Evolutionary conservation across 225 moss, liverwort and hornwort species (phyloP).

Genomic region (Physcomitrellopsis africana): DNA sequence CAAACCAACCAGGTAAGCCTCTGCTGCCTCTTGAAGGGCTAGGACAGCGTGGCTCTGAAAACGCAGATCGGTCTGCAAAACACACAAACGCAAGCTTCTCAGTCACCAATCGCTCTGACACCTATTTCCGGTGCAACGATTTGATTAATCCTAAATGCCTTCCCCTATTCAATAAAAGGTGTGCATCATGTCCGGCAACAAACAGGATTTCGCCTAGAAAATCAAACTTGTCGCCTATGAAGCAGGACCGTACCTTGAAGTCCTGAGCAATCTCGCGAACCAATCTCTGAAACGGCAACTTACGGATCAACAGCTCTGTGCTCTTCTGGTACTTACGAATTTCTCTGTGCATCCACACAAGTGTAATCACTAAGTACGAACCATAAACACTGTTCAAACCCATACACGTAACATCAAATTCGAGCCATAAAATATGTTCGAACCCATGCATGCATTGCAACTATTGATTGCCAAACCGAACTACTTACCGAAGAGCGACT

Average conservation of each 20-base stretch:
- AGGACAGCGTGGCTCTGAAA: conserved; percentile 51
- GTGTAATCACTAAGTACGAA: neutral
- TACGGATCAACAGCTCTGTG: conserved; percentile 26
- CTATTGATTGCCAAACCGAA: too few species aligned
- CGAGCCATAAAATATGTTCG: too few species aligned
- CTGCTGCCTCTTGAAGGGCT: conserved; percentile 49
- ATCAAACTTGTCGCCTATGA: too few species aligned
- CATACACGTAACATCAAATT: too few species aligned
- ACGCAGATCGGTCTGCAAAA: conserved; percentile 46
- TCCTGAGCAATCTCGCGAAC: conserved; percentile 52
- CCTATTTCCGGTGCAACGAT: too few species aligned
- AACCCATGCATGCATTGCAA: too few species aligned
- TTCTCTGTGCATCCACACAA: conserved; percentile 31
- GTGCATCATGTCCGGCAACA: too few species aligned
- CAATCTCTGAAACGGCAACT: conserved; percentile 29
- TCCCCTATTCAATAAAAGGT: too few species aligned
- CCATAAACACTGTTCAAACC: neutral
- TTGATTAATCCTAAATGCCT: neutral
- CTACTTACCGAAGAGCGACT: conserved; percentile 49
- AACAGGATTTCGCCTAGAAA: too few species aligned
- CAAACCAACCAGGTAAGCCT: conserved; percentile 44
- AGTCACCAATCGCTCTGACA: neutral
- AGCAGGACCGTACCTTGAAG: conserved; percentile 43
- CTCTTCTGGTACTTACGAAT: conserved; percentile 51
- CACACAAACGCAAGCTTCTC: neutral